Base-by-base conservation (phyloP, 179 eudicot species). In the Silene coronaria region DNA sequence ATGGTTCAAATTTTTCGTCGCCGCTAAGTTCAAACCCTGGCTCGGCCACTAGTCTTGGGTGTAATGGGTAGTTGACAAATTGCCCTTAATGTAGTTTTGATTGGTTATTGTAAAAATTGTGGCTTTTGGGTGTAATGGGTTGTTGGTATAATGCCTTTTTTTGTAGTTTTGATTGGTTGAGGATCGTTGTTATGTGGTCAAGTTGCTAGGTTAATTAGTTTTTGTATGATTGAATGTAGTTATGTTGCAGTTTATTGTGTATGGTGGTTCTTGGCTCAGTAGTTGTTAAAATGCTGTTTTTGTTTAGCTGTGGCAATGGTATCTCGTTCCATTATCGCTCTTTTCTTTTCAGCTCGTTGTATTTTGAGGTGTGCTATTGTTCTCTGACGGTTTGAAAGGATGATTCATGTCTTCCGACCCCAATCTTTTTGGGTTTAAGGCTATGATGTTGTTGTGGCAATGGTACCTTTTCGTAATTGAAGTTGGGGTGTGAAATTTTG, bases 401-500 rank as follows among this genome's bases (percentile, higher is more conserved):
- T 38, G 12, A 38, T 38, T 38, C 45, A 7, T 38, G 12, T 38
- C 45, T 0, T 0, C 45, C 45, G 12, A 8, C 45, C 11, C 45
- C 45, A 38, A 38, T 38, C 12, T 7, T 38, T 38, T 38, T 38
- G 45, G 45, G 45, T 0, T 38, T 8, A 38, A 38, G 45, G 12
- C 45, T 38, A 1, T 38, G 45, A 34, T 34, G 42, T 3, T 38
- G 45, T 42, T 42, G 48, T 10, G 48, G 48, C 48, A 42, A 22
- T 30, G 67, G 1, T 74, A 62, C 70, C 34, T 24, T 45, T 70
- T 71, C 60, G 9, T 17, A 38, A 21, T 51, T 71, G 70, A 71
- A 53, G 24, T 62, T 48, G 12, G 8, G 22, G 14, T 63, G 71
- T n/a, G 8, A 11, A 42, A 60, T 3, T 21, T 22, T 16, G 23